Conservation (phyloP, 2,329 filamentous ascomycete genomes). For the Neobulgaria alba region DNA sequence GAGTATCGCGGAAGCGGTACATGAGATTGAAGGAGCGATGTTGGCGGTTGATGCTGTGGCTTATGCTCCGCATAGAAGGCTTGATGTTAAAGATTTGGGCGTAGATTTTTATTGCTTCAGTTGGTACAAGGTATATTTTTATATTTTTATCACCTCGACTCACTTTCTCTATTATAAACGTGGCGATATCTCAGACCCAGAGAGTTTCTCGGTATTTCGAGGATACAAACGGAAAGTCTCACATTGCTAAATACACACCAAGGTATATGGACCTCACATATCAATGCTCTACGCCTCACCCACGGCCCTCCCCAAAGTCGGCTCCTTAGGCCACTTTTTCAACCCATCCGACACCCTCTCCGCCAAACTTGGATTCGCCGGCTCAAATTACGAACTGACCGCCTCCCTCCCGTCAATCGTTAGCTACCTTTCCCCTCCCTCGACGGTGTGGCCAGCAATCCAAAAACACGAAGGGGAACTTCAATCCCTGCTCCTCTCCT, state of each 20-base stretch:
- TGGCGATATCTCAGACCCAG: too few species aligned
- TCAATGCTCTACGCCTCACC: conserved; percentile 59
- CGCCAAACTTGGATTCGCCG: conserved; percentile 61
- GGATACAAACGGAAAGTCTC: too few species aligned
- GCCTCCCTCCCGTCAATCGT: conserved; percentile 53
- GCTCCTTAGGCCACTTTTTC: conserved; percentile 59
- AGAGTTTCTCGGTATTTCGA: too few species aligned
- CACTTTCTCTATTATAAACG: too few species aligned
- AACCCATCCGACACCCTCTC: conserved; percentile 51
- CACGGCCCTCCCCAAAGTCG: conserved; percentile 45
- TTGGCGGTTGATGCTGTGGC: conserved; percentile 70
- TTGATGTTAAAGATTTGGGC: conserved; percentile 60
- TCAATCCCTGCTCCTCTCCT: conserved; percentile 50
- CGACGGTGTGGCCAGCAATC: conserved; percentile 41
- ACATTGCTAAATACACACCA: too few species aligned
- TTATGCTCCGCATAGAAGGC: conserved; percentile 61
- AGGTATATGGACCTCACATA: conserved; percentile 68
- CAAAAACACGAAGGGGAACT: conserved; percentile 51
- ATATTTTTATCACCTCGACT: too few species aligned
- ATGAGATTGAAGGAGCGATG: conserved; percentile 43
- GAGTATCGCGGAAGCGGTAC: conserved; percentile 44
- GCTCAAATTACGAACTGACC: conserved; percentile 61
- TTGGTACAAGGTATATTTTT: conserved; percentile 58
- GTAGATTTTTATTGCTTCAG: conserved; percentile 73
- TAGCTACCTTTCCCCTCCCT: conserved; percentile 44